Evolutionary conservation across 2,329 filamentous ascomycete species (phyloP).

Genomic region (Aureobasidium sp.): DNA sequence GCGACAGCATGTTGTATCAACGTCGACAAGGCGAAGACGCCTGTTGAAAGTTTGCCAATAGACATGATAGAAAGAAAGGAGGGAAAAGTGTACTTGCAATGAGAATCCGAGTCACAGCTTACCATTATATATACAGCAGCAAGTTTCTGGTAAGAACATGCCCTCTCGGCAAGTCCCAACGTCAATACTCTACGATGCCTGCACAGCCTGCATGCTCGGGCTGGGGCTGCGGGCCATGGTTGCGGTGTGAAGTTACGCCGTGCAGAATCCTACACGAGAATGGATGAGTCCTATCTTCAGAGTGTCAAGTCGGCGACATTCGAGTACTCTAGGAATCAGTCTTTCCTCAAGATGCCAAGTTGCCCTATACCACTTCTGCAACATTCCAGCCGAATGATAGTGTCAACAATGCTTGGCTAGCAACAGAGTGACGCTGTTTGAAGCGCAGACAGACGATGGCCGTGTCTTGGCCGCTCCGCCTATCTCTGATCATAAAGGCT

Average conservation of each 20-base stretch:
- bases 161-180: neutral
- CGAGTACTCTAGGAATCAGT: neutral
- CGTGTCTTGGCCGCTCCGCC: neutral
- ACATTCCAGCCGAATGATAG: neutral
- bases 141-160: neutral
- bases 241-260: neutral
- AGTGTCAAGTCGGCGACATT: neutral
- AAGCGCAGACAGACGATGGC: neutral
- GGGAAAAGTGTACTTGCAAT: neutral
- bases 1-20: conserved; percentile 5
- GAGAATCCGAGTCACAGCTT: neutral
- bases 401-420: neutral
- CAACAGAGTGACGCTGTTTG: neutral
- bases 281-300: neutral
- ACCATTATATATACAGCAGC: neutral
- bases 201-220: neutral
- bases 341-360: neutral
- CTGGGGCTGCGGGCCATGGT: conserved; percentile 5
- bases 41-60: conserved; percentile 7
- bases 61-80: neutral
- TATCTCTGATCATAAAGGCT: neutral
- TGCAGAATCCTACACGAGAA: neutral
- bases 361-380: neutral
- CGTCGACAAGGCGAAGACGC: conserved; percentile 11
- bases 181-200: neutral